Evolutionary conservation across 306 rosid genomes (phyloP).

Genomic region (Vicia villosa): DNA sequence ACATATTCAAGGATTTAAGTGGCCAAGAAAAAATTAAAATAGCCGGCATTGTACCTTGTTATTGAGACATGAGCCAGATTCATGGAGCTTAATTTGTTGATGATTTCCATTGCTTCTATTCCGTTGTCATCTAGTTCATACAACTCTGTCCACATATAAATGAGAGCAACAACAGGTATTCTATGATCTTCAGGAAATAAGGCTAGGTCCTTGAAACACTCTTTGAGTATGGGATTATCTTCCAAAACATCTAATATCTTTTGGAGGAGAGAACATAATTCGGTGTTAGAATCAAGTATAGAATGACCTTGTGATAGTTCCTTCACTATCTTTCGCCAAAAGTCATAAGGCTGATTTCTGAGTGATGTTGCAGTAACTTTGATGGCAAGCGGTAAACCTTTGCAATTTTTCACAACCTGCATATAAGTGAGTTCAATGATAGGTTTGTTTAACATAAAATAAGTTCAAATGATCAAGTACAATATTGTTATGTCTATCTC

Average conservation of each 20-base stretch:
- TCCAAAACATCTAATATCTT: conserved; percentile 51
- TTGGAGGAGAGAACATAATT: conserved; percentile 47
- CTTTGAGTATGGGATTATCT: conserved; percentile 40
- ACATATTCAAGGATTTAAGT: not conserved
- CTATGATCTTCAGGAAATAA: conserved; percentile 67
- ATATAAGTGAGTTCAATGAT: conserved; percentile 8
- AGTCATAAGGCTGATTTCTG: conserved; percentile 27
- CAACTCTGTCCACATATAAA: conserved; percentile 61
- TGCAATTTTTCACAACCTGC: conserved; percentile 58
- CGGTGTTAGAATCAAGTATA: conserved; percentile 43
- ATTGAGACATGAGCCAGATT: conserved; percentile 48
- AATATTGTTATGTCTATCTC: not conserved
- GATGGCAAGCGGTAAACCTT: conserved; percentile 60
- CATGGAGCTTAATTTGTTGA: conserved; percentile 40
- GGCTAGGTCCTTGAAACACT: conserved; percentile 76
- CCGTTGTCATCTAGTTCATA: conserved; percentile 47
- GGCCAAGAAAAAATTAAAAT: not conserved
- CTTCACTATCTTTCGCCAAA: conserved; percentile 45
- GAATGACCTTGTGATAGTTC: conserved; percentile 47
- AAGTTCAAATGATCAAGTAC: not conserved
- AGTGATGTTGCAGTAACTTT: conserved; percentile 54
- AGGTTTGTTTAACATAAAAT: not conserved
- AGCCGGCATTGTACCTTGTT: conserved; percentile 55
- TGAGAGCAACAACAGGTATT: conserved; percentile 50
- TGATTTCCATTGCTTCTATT: conserved; percentile 38